Conservation (phyloP, 305 asterid species). For the Fraxinus latifolia region DNA sequence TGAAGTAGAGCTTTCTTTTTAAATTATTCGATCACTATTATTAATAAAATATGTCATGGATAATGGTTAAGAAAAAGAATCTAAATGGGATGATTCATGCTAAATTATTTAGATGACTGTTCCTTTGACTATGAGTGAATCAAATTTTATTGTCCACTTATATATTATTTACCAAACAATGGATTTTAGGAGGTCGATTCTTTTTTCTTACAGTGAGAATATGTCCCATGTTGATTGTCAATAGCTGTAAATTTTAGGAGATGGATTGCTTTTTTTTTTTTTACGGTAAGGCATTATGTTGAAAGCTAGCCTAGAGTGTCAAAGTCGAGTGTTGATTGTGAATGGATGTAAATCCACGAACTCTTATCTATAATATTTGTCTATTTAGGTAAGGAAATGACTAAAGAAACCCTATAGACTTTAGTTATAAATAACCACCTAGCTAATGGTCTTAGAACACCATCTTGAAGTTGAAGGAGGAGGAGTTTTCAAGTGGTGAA, state of each 20-base stretch:
- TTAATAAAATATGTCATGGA: not conserved
- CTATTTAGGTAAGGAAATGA: not conserved
- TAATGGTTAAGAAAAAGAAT: not conserved
- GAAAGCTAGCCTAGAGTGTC: not conserved
- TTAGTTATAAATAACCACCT: conserved; percentile 37
- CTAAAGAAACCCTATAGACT: conserved; percentile 14
- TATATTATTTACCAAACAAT: not conserved
- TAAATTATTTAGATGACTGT: not conserved
- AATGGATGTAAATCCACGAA: not conserved
- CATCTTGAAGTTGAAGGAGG: conserved; percentile 1
- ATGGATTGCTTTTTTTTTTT: not conserved
- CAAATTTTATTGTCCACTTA: not conserved
- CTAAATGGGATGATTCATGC: not conserved
- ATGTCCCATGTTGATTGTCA: not conserved
- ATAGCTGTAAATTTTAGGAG: not conserved
- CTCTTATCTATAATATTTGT: not conserved
- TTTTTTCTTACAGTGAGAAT: not conserved
- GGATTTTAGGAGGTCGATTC: not conserved
- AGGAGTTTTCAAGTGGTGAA: not conserved
- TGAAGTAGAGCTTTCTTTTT: not conserved
- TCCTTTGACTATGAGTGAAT: not conserved
- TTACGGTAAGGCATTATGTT: not conserved
- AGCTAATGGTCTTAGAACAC: not conserved
- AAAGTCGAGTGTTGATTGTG: not conserved
- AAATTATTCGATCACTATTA: not conserved